Evolutionary conservation across 2,329 filamentous ascomycete species (phyloP).

Genomic region (Pseudogymnoascus sp.): DNA sequence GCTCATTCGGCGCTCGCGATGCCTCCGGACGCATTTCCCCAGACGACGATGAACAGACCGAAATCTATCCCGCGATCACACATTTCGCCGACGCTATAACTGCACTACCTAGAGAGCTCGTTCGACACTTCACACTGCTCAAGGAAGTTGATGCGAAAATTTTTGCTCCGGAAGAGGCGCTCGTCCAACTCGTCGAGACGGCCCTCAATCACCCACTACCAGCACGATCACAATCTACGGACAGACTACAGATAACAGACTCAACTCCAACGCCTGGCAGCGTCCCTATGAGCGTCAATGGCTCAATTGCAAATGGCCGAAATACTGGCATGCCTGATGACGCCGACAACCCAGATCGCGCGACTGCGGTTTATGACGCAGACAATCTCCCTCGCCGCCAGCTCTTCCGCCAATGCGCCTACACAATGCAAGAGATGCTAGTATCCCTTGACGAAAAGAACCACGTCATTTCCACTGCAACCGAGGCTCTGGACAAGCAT

Average conservation of each 20-base stretch:
- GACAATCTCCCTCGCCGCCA: slow-evolving; percentile 60
- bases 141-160: slow-evolving; percentile 98
- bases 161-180: slow-evolving; percentile 74
- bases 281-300: slow-evolving; percentile 26
- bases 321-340: slow-evolving; percentile 23
- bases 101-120: slow-evolving; percentile 87
- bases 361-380: slow-evolving; percentile 42
- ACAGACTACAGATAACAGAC: slow-evolving; percentile 23
- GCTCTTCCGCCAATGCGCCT: slow-evolving; percentile 69
- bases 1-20: slow-evolving; percentile 37
- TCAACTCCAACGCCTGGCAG: slow-evolving; percentile 24
- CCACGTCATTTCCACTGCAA: slow-evolving; percentile 87
- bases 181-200: slow-evolving; percentile 66
- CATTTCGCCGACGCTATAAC: slow-evolving; percentile 88
- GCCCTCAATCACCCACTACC: slow-evolving; percentile 47
- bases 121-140: slow-evolving; percentile 88
- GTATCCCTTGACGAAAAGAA: slow-evolving; percentile 95
- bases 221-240: slow-evolving; percentile 35
- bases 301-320: slow-evolving; percentile 25
- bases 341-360: slow-evolving; percentile 37
- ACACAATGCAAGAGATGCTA: slow-evolving; percentile 75
- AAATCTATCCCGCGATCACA: slow-evolving; percentile 59
- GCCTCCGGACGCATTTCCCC: slow-evolving; percentile 38
- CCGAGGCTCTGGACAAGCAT: slow-evolving; percentile 80
- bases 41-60: slow-evolving; percentile 48